Conservation (phyloP, 2,329 filamentous ascomycete genomes). For the Hypoxylon sp. region DNA sequence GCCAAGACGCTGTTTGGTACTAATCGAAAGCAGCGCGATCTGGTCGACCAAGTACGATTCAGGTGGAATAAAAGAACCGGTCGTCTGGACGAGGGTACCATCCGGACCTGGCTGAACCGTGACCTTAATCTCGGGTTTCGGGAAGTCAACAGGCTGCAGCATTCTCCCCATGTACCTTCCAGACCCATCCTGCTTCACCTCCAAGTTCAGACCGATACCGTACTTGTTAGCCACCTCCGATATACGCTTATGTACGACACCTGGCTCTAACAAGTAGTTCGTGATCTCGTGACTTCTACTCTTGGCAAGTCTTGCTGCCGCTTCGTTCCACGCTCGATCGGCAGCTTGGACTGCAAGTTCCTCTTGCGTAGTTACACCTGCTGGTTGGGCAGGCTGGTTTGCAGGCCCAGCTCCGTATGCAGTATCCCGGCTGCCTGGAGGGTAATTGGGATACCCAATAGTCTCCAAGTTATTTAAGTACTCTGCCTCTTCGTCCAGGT, state of each 20-base stretch:
- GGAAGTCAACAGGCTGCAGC: constrained; percentile 64
- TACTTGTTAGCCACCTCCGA: constrained; percentile 72
- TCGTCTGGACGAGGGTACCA: constrained; percentile 71
- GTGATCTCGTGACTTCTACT: constrained; percentile 77
- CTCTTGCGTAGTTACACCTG: constrained; percentile 67
- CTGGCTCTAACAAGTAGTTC: constrained; percentile 79
- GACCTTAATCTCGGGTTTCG: constrained; percentile 67
- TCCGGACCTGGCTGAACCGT: constrained; percentile 72
- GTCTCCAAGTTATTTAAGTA: constrained; percentile 77
- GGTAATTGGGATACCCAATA: constrained; percentile 69
- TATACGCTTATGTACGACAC: constrained; percentile 70
- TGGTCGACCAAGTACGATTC: constrained; percentile 86
- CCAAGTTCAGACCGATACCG: constrained; percentile 69
- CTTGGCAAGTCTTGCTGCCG: constrained; percentile 72
- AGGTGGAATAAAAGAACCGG: constrained; percentile 79
- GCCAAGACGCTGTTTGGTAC: constrained; percentile 83
- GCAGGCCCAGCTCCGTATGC: constrained; percentile 77
- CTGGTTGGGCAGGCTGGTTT: constrained; percentile 71
- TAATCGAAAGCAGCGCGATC: constrained; percentile 84
- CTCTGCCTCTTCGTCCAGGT: constrained; percentile 88
- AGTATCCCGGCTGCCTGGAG: constrained; percentile 67
- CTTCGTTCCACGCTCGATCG: constrained; percentile 75
- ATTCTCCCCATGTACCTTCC: constrained; percentile 63
- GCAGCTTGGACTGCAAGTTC: constrained; percentile 76
- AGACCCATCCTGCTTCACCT: constrained; percentile 60